Conservation (phyloP, 345 rosid species). For the Mercurialis annua region DNA sequence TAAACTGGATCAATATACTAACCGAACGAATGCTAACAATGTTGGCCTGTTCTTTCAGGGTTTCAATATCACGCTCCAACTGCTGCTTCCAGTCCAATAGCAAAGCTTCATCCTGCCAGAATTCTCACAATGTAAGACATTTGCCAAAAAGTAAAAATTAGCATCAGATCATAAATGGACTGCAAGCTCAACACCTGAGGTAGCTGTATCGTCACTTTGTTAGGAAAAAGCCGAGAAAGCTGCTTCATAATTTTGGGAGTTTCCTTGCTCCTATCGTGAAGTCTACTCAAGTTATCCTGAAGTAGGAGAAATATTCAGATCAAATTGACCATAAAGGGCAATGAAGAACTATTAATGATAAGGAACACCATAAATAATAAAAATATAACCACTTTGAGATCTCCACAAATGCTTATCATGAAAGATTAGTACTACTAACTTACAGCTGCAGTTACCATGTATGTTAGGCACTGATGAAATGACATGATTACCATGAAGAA, state of each 20-base stretch:
- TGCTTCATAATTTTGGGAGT: conserved; percentile 86
- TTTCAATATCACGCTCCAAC: conserved; percentile 87
- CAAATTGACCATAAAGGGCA: background rate
- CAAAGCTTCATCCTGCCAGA: conserved; percentile 72
- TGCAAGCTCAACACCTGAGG: conserved; percentile 67
- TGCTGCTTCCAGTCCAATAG: conserved; percentile 97
- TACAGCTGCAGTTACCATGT: no score
- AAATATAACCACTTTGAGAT: background rate
- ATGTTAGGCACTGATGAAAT: background rate
- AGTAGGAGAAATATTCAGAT: conserved; percentile 18
- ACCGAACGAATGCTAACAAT: conserved; percentile 63
- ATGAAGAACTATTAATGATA: background rate
- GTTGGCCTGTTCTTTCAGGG: conserved; percentile 79
- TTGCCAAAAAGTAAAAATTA: conserved; percentile 8
- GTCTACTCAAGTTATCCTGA: conserved; percentile 86
- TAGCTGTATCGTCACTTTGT: conserved; percentile 90
- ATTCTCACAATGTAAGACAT: conserved; percentile 22
- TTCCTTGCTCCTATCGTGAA: conserved; percentile 89
- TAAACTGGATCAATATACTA: conserved; percentile 29
- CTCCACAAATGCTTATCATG: no score
- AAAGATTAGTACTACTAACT: no score
- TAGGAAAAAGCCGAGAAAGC: conserved; percentile 81
- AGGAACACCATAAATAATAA: background rate
- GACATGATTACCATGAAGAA: background rate
- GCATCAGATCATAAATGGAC: background rate